Percentiles rank a stretch among this genome's conserved stretches.
These are phyloP conservation scores for Alternaria panax DNA, from an alignment of 2,329 filamentous ascomycete genomes.

Conservation along the genomic window DNA sequence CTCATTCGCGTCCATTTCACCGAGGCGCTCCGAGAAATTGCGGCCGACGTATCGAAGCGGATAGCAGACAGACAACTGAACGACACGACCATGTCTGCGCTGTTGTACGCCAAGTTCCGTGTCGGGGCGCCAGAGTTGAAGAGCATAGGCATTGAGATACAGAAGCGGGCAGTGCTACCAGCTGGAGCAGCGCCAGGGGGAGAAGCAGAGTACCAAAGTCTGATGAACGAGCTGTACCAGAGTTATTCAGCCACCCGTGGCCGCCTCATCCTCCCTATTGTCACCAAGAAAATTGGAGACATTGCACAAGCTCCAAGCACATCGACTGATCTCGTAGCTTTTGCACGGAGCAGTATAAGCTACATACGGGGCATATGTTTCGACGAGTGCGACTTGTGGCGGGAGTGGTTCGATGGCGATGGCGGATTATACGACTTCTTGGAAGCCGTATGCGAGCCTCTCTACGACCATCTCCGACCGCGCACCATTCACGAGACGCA, in stretches of 20 bases:
- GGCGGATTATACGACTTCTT: conserved; percentile 70
- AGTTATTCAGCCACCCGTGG: conserved; percentile 67
- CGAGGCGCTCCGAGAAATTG: conserved; percentile 67
- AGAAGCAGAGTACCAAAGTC: conserved; percentile 70
- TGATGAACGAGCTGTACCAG: conserved; percentile 70
- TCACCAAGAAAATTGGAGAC: conserved; percentile 67
- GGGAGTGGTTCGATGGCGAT: conserved; percentile 70
- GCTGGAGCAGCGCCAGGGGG: conserved; percentile 65
- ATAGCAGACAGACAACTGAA: conserved; percentile 73
- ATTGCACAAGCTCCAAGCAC: conserved; percentile 66
- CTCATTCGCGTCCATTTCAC: conserved; percentile 73
- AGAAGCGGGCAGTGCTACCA: conserved; percentile 68
- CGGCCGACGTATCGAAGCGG: conserved; percentile 67
- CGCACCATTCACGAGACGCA: conserved; percentile 72
- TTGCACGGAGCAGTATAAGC: conserved; percentile 69
- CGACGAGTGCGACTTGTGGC: conserved; percentile 73
- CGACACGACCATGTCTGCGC: conserved; percentile 74
- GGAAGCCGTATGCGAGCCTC: conserved; percentile 70
- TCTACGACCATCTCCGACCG: conserved; percentile 71
- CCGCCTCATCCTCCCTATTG: conserved; percentile 66
- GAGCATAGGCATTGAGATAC: conserved; percentile 70
- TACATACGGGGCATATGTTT: conserved; percentile 71
- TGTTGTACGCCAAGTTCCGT: conserved; percentile 75
- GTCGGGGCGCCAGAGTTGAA: conserved; percentile 72
- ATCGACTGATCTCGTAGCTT: conserved; percentile 69